A percentile compares a stretch with the other conserved stretches of the same genome.
phyloP scores from a whole-genome alignment of 2,329 filamentous ascomycete species.

The Fusarium ramigenum region DNA sequence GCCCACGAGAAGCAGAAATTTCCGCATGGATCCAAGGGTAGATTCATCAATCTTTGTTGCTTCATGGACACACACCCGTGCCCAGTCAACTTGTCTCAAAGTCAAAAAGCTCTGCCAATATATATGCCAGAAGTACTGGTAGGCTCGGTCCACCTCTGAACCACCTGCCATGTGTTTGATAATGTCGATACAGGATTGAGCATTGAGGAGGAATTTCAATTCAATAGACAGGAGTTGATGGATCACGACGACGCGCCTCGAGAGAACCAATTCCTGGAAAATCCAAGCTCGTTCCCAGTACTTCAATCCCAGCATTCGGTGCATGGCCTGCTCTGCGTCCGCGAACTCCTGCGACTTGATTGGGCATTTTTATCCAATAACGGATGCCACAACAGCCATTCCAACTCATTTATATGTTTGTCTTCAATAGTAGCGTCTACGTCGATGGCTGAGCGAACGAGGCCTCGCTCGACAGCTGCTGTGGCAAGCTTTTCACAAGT shows the following conservation, averaged over 20 bases:
- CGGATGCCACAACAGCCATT: not conserved
- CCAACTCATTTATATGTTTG: rapidly evolving
- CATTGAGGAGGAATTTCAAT: not conserved
- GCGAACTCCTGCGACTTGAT: not conserved
- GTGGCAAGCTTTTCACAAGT: not conserved
- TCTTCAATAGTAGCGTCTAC: not conserved
- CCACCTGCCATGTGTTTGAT: not conserved
- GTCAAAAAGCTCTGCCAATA: not conserved
- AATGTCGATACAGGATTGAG: not conserved
- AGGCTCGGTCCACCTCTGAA: too few relatives aligned
- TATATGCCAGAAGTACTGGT: not conserved
- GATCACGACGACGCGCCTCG: not conserved
- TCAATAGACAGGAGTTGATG: not conserved
- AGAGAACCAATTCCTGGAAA: conserved; percentile 1
- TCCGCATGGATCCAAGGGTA: rapidly evolving
- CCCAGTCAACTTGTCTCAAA: not conserved
- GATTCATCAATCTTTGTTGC: rapidly evolving
- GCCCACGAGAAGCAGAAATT: rapidly evolving
- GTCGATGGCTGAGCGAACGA: not conserved
- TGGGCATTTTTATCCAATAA: not conserved
- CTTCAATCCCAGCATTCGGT: not conserved
- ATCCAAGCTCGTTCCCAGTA: conserved; percentile 3
- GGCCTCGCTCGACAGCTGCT: not conserved
- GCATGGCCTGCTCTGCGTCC: not conserved
- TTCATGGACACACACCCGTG: rapidly evolving